phyloP scores from a whole-genome alignment of 2,329 filamentous ascomycete genomes.

The Cladobotryum mycophilum region DNA sequence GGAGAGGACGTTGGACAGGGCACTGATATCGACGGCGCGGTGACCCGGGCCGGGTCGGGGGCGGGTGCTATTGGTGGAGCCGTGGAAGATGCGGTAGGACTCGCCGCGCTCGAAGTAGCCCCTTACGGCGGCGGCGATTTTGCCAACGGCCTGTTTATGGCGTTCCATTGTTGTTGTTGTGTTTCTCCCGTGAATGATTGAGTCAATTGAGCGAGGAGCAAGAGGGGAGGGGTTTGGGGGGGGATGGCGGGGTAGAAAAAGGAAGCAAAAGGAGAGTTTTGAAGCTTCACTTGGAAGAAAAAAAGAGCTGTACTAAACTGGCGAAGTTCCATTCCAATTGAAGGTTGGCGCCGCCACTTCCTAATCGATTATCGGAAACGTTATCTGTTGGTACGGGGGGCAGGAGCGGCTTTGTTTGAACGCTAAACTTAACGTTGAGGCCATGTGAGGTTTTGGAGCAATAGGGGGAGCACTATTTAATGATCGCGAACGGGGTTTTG shows the following conservation, averaged over 20 bases:
- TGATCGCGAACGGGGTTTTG: too few species aligned
- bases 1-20: conserved; percentile 55
- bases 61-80: conserved; percentile 69
- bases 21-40: conserved; percentile 56
- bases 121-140: conserved; percentile 42
- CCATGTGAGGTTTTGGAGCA: too few species aligned
- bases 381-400: too few species aligned
- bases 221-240: neutral
- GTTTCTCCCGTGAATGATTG: neutral
- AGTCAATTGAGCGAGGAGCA: too few species aligned
- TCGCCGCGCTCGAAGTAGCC: conserved; percentile 41
- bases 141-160: conserved; percentile 42
- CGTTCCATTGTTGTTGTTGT: conserved; percentile 37
- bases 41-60: conserved; percentile 31
- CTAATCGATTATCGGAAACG: too few species aligned
- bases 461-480: too few species aligned
- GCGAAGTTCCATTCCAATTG: too few species aligned
- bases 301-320: too few species aligned
- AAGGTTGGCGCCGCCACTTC: too few species aligned
- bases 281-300: too few species aligned
- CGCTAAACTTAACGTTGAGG: too few species aligned
- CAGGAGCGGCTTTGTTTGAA: too few species aligned
- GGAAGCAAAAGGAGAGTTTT: neutral
- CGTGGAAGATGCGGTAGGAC: conserved; percentile 71
- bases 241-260: conserved; percentile 3